phyloP scores from a whole-genome alignment of 2,329 filamentous ascomycete genomes.

The Penicillium palitans region DNA sequence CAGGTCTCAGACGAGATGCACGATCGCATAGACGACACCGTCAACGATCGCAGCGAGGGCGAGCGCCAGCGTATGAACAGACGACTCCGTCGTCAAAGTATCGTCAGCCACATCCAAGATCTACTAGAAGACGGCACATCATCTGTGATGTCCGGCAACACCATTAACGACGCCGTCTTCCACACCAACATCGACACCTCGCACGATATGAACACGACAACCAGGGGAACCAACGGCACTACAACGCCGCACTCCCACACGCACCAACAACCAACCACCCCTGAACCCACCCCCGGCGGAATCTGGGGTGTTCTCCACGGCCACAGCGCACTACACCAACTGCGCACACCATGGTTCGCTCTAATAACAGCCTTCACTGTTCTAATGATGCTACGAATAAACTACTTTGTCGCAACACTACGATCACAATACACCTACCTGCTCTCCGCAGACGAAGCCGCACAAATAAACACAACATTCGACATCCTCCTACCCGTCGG shows the following conservation, averaged over 20 bases:
- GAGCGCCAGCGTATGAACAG: conserved; percentile 55
- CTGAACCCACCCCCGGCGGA: conserved; percentile 55
- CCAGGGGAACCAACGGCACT: neutral
- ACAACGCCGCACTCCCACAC: conserved; percentile 39
- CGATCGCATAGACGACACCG: conserved; percentile 58
- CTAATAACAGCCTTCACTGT: conserved; percentile 82
- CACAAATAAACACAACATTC: conserved; percentile 78
- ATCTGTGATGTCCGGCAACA: conserved; percentile 4
- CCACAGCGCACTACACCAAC: conserved; percentile 68
- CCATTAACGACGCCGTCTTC: conserved; percentile 22
- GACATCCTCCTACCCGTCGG: conserved; percentile 82
- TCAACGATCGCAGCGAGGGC: conserved; percentile 50
- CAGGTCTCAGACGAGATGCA: conserved; percentile 54
- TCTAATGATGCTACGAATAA: conserved; percentile 78
- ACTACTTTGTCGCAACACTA: conserved; percentile 89
- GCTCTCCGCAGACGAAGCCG: conserved; percentile 61
- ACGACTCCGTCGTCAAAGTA: conserved; percentile 60
- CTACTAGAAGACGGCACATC: conserved; percentile 59
- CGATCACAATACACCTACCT: conserved; percentile 78
- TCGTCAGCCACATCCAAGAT: conserved; percentile 70
- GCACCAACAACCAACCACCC: conserved; percentile 1
- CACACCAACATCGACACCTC: conserved; percentile 6
- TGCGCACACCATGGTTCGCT: conserved; percentile 80
- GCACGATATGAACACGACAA: neutral
- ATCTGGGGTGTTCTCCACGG: conserved; percentile 87